Evolutionary conservation across 148 eudicot species (phyloP).

Genomic region (Simmondsia chinensis): DNA sequence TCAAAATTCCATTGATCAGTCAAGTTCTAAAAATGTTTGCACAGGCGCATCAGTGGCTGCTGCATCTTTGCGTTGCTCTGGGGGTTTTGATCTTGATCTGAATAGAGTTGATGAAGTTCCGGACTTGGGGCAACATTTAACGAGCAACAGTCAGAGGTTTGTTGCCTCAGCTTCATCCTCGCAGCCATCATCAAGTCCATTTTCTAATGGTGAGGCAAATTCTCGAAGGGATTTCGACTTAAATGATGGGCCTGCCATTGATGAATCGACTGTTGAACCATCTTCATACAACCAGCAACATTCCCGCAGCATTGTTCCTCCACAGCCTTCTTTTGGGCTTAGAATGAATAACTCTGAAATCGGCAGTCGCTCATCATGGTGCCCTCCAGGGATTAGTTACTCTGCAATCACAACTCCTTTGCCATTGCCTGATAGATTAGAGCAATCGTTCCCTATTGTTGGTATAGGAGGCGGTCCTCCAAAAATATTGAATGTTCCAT

Average conservation of each 20-base stretch:
- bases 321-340: constrained; percentile 31
- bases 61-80: constrained; percentile 17
- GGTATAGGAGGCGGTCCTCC: constrained; percentile 41
- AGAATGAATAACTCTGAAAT: constrained; percentile 37
- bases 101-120: constrained; percentile 61
- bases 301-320: constrained; percentile 20
- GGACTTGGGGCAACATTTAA: constrained; percentile 34
- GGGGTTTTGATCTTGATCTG: constrained; percentile 70
- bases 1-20: constrained; percentile 26
- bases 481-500: constrained; percentile 37
- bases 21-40: constrained; percentile 12
- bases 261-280: constrained; percentile 36
- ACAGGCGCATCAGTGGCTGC: not conserved
- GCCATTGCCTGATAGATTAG: constrained; percentile 45
- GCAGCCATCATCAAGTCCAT: constrained; percentile 20
- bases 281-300: constrained; percentile 19
- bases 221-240: constrained; percentile 67
- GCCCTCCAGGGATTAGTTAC: constrained; percentile 41
- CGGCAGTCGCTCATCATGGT: constrained; percentile 47
- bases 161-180: constrained; percentile 22
- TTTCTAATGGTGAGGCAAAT: constrained; percentile 23
- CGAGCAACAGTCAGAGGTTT: constrained; percentile 21
- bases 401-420: constrained; percentile 54
- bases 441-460: constrained; percentile 37
- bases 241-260: constrained; percentile 70